phyloP scores from a whole-genome alignment of 2,329 filamentous ascomycete species.

The Penicillium sp. region DNA sequence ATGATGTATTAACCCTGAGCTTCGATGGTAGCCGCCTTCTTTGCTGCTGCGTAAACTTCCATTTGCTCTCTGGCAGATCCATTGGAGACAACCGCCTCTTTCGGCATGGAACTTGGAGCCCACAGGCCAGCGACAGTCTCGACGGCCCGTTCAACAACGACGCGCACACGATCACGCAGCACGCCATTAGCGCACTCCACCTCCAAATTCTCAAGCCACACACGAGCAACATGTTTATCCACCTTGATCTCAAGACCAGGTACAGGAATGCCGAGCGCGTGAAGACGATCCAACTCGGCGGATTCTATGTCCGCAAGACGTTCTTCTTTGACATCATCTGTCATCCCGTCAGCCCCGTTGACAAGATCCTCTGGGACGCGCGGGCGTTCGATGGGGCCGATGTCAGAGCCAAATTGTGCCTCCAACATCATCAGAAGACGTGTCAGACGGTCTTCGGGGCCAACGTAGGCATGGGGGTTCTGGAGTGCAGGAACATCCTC shows the following conservation, averaged over 20 bases:
- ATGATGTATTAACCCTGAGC: constrained; percentile 25
- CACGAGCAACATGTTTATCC: constrained; percentile 81
- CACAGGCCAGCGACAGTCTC: constrained; percentile 80
- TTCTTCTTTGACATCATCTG: constrained; percentile 43
- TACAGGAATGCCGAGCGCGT: constrained; percentile 84
- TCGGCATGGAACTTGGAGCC: constrained; percentile 37
- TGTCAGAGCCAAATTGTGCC: constrained; percentile 89
- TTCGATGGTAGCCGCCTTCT: constrained; percentile 32
- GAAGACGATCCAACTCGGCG: constrained; percentile 74
- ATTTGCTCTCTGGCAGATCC: constrained; percentile 26
- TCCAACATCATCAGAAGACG: constrained; percentile 95
- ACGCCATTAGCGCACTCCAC: constrained; percentile 82
- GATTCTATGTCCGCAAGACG: constrained; percentile 60
- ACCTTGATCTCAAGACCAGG: constrained; percentile 85
- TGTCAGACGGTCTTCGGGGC: constrained; percentile 75
- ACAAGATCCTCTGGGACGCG: constrained; percentile 43
- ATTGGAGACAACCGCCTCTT: constrained; percentile 26
- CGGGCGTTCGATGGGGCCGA: constrained; percentile 73
- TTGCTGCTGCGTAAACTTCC: constrained; percentile 19
- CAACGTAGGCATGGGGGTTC: constrained; percentile 75
- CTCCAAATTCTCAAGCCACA: constrained; percentile 91
- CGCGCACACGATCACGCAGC: constrained; percentile 80
- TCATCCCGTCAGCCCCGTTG: constrained; percentile 22
- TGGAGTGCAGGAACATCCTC: constrained; percentile 49
- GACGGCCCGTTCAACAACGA: constrained; percentile 85